A percentile compares a stretch with the other conserved stretches of the same genome.
These are phyloP conservation scores for Penicillium tannophilum DNA, from an alignment of 495 filamentous ascomycete species.

Conservation along the genomic window DNA sequence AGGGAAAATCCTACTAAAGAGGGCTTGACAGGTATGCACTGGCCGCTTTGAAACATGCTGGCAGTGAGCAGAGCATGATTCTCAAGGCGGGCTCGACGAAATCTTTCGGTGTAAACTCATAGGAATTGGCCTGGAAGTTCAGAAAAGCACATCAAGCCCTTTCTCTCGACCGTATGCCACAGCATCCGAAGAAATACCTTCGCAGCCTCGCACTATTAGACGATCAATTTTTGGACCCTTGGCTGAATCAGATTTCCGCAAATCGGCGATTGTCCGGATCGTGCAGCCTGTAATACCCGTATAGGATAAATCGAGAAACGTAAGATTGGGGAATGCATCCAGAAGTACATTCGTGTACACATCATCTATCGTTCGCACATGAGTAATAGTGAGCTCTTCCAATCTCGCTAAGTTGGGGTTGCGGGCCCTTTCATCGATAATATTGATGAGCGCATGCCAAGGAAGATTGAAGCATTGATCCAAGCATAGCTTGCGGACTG, in stretches of 20 bases:
- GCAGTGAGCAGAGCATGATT: neutral
- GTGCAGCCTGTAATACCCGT: conserved; percentile 40
- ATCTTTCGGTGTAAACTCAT: neutral
- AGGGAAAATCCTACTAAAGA: neutral
- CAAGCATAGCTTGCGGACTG: conserved; percentile 1
- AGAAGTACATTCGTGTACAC: conserved; percentile 14
- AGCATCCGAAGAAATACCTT: conserved; percentile 40
- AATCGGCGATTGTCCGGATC: conserved; percentile 37
- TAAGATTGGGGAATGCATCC: conserved; percentile 26
- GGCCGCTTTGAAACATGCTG: too few species aligned
- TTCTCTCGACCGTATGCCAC: conserved; percentile 37
- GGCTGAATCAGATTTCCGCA: conserved; percentile 7
- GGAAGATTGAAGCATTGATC: conserved; percentile 10
- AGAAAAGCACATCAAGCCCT: conserved; percentile 31
- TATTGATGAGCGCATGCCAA: conserved; percentile 6
- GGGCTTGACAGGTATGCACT: neutral
- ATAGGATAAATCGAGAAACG: conserved; percentile 36
- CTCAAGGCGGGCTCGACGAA: neutral
- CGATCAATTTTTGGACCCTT: conserved; percentile 23
- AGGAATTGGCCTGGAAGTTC: neutral
- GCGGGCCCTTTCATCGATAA: neutral
- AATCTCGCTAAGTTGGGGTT: neutral
- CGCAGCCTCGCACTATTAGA: conserved; percentile 34
- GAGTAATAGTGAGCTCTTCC: conserved; percentile 29
- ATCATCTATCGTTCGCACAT: conserved; percentile 29